Base-by-base conservation (phyloP, 257 asterid genomes). In the Prunella vulgaris region DNA sequence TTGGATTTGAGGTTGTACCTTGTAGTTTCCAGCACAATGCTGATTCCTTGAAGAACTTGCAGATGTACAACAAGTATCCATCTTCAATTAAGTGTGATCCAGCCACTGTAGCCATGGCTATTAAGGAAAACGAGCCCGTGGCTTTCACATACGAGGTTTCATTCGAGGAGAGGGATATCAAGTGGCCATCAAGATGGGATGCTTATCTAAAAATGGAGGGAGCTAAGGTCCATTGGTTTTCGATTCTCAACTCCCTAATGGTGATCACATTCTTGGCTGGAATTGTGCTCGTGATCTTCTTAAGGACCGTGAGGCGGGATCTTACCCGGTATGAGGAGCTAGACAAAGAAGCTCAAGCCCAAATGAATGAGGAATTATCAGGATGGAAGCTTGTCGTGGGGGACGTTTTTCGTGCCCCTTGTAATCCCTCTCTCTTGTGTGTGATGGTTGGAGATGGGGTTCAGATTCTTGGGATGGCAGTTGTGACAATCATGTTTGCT, bases 171-270 rank as follows among this genome's bases (percentile, higher is more conserved):
- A 84, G 93, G 70, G 93, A 91, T 54, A 91, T 87, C 77, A 91
- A 84, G 78, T 91, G 97, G 97, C 97, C 97, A 1, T 89, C 96
- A 1, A 84, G 97, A 59, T 91, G 97, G 97, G 97, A 91, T 72
- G 95, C 97, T 8, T 91, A 91, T 73, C 37, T 91, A 78, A 88
- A 91, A 70, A 88, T 91, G 97, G 97, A 91, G 85, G 97, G 96
- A 20, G 86, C 97, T 4, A 89, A 89, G 72, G 97, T 91, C 54
- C 97, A 91, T 67, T 91, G 97, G 97, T 91, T 91, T 82, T 91
- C 97, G 5, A 91, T 91, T 40, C 76, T 91, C 18, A 88, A 91
- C 79, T 91, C 97, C 38, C 85, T 91, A 1, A 87, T 91, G 96
- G 97, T 91, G 76, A 85, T 91, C 70, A 85, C 95, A 66, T 91